A percentile compares a stretch with the other conserved stretches of the same genome.
Conservation (phyloP, 371 early-diverging fungal species). For the Vairimorpha ceranae region DNA sequence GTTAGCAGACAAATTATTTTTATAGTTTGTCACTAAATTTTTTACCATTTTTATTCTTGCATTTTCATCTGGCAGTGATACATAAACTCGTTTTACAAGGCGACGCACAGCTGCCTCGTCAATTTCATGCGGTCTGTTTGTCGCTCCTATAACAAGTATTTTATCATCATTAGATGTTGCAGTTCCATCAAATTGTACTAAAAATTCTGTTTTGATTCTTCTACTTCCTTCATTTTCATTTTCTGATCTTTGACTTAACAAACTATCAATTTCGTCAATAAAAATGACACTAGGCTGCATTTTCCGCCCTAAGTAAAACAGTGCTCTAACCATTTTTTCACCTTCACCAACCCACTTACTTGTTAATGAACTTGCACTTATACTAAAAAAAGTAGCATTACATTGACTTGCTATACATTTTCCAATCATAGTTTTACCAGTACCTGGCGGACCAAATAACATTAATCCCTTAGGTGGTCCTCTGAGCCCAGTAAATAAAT, state of each 20-base stretch:
- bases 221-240: conserved; percentile 78
- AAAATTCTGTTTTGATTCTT: conserved; percentile 76
- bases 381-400: conserved; percentile 78
- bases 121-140: conserved; percentile 72
- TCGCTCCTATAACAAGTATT: conserved; percentile 74
- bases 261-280: conserved; percentile 77
- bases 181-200: conserved; percentile 74
- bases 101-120: conserved; percentile 77
- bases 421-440: conserved; percentile 79
- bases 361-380: conserved; percentile 76
- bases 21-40: conserved; percentile 65
- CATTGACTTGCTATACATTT: conserved; percentile 82
- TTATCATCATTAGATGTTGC: conserved; percentile 68
- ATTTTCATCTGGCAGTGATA: conserved; percentile 72
- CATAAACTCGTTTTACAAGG: conserved; percentile 69
- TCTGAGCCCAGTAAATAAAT: conserved; percentile 73
- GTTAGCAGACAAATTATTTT: conserved; percentile 63
- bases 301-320: conserved; percentile 78
- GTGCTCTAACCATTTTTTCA: conserved; percentile 81
- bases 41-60: conserved; percentile 69
- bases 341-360: conserved; percentile 90
- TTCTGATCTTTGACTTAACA: conserved; percentile 76
- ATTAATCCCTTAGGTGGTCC: conserved; percentile 74
- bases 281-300: conserved; percentile 80
- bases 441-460: conserved; percentile 68